Base-by-base conservation (phyloP, 78 protist species). In the Dictyostelium discoideum region DNA sequence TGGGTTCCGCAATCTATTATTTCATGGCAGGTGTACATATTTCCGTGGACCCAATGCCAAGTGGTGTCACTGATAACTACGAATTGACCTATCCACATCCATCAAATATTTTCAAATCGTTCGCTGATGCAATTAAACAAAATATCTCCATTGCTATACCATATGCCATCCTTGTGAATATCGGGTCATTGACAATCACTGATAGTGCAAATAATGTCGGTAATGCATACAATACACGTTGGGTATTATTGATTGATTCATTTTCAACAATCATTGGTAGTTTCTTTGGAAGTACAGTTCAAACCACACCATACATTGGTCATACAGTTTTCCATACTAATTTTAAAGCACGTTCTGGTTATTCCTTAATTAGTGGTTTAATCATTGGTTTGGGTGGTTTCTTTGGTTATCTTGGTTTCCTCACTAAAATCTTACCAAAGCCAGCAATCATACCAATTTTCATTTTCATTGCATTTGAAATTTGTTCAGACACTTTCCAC, bases 401-500 rank as follows among this genome's bases (percentile, higher is more conserved):
- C 54, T 81, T 89, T 42, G 94, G 94, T 16, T 89, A 89, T 22
- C 7, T 89, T 7, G 82, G 86, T 9, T 77, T 89, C 57, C 26
- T 89, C 3, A 80, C 87, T 13, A 80, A 44, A 5, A 46, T 89
- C 29, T 54, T 89, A 50, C 94, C 94, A 60, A 89, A 89, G 37
- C 87, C 94, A n/a, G 94, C 94, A 7, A 89, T 89, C 82, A 89
- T 89, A 14, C 94, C 94, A 60, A 89, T 89, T 13, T 89, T 89
- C 39, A 89, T 89, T 32, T 89, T 89, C 46, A 89, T 89, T 46
- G 86, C 94, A n/a, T 89, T 89, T 9, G 94, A 89, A 81, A 89
- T 89, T 42, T 89, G 86, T 8, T 22, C 83, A 3, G 95, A 80
- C 4, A 90, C 95, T 48, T 32, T 90, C 29, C 78, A 73, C 37